phyloP scores from a whole-genome alignment of 306 rosid genomes.

The Quercus engelmannii region DNA sequence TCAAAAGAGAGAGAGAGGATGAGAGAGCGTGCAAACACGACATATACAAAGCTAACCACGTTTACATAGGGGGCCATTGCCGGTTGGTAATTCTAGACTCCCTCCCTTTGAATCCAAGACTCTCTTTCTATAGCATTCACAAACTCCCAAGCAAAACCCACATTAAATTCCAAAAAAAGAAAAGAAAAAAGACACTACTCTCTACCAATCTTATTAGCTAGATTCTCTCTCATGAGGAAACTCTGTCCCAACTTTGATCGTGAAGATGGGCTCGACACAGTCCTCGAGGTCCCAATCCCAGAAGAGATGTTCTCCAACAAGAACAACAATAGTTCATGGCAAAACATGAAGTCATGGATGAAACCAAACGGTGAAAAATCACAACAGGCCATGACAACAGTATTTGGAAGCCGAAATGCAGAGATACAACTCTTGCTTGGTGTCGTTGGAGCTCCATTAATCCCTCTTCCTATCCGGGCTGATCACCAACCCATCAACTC shows the following conservation, averaged over 20 bases:
- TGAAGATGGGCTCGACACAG: constrained; percentile 88
- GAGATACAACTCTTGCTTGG: constrained; percentile 86
- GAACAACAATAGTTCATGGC: constrained; percentile 59
- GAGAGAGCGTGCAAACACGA: constrained; percentile 94
- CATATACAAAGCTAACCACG: constrained; percentile 67
- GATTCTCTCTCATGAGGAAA: constrained; percentile 64
- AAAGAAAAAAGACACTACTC: background rate
- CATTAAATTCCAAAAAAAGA: background rate
- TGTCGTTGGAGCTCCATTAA: constrained; percentile 85
- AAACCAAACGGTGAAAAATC: constrained; percentile 47
- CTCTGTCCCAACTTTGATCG: constrained; percentile 83
- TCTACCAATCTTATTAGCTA: background rate
- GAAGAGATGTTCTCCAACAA: constrained; percentile 65
- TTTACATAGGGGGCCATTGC: constrained; percentile 42
- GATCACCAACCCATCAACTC: constrained; percentile 51
- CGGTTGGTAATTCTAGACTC: constrained; percentile 42
- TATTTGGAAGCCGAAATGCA: constrained; percentile 58
- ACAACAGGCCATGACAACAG: constrained; percentile 27
- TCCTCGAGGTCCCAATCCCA: constrained; percentile 94
- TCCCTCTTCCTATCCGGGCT: constrained; percentile 59
- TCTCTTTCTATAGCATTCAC: constrained; percentile 12
- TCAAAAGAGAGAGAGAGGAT: constrained; percentile 6
- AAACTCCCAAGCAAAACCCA: background rate
- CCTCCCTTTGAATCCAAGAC: constrained; percentile 33
- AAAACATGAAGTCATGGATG: constrained; percentile 78